A percentile compares a stretch with the other conserved stretches of the same genome.
Conservation (phyloP, 345 rosid genomes). For the Eucalyptus coolabah region DNA sequence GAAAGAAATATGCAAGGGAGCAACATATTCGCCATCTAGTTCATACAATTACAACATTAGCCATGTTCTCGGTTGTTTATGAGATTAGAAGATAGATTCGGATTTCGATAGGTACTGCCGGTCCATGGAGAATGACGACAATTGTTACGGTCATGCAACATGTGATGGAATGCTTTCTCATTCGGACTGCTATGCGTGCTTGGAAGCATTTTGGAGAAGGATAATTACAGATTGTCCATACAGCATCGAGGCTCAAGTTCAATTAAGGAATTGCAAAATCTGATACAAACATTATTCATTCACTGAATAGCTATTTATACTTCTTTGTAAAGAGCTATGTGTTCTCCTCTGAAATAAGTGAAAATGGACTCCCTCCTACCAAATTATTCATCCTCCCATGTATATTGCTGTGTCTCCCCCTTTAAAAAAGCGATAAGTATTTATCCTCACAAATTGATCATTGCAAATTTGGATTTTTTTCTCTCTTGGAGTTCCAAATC, state of each 20-base stretch:
- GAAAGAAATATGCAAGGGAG: fast-evolving
- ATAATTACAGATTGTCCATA: not conserved
- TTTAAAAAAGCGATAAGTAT: too few relatives aligned
- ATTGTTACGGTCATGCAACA: not conserved
- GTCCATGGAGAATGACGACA: not conserved
- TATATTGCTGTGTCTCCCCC: too few relatives aligned
- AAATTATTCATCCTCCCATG: not conserved
- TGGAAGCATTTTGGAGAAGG: not conserved
- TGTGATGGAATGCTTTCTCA: not conserved
- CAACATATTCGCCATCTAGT: too few relatives aligned
- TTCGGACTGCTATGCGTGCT: not conserved
- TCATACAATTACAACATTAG: too few relatives aligned
- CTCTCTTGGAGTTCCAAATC: too few relatives aligned
- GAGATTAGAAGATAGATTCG: not conserved
- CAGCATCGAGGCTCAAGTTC: not conserved
- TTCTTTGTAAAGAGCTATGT: not conserved
- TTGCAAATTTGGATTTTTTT: too few relatives aligned
- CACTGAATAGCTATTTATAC: not conserved
- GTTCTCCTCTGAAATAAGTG: too few relatives aligned
- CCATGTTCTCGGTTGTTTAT: not conserved
- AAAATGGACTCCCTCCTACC: not conserved
- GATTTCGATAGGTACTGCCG: not conserved
- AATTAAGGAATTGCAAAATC: not conserved
- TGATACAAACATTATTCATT: not conserved
- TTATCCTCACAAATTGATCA: too few relatives aligned